A percentile compares a stretch with the other conserved stretches of the same genome.
Conservation (phyloP, 2,329 filamentous ascomycete genomes). For the Fusarium sacchari region DNA sequence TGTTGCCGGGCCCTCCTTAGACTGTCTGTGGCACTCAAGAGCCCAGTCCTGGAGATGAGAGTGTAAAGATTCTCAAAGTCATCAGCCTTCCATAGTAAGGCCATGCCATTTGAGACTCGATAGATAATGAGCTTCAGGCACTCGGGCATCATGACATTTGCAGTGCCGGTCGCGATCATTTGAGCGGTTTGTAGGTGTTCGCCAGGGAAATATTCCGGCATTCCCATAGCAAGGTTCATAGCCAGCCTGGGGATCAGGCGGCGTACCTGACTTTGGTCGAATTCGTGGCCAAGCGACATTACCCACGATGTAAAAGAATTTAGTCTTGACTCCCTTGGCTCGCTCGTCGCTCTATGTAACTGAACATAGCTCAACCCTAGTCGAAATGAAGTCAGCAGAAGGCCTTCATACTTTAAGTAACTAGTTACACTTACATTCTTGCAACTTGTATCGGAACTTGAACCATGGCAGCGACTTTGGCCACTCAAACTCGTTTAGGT, state of each 20-base stretch:
- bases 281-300: accelerated
- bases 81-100: accelerated
- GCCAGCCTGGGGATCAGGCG: accelerated
- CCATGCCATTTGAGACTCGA: accelerated
- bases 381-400: accelerated
- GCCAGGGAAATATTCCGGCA: background rate
- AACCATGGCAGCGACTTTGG: background rate
- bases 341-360: accelerated
- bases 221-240: accelerated
- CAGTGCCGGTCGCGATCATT: accelerated
- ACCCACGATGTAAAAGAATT: accelerated
- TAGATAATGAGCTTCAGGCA: background rate
- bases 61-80: background rate
- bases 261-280: accelerated
- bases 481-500: background rate
- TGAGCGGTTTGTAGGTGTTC: background rate
- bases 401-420: accelerated
- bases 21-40: accelerated
- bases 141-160: accelerated
- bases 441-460: background rate
- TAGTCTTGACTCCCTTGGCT: accelerated
- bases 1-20: background rate
- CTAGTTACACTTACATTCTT: accelerated
- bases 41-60: accelerated
- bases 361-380: background rate